phyloP scores from a whole-genome alignment of 768 basidiomycete species.

The Pulveroboletus sp. region DNA sequence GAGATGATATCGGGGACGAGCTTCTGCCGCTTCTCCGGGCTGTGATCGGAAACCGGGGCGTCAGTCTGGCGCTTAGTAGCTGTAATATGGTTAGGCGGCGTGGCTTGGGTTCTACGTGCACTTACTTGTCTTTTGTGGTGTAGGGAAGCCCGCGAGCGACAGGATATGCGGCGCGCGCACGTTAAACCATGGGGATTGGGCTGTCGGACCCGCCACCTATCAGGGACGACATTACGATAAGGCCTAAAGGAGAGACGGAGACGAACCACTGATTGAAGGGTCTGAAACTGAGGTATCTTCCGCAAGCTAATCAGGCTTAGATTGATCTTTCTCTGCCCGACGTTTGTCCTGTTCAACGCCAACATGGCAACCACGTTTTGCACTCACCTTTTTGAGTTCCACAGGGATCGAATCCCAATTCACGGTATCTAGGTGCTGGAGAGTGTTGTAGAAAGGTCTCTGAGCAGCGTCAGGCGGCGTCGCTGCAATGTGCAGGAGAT shows the following conservation, averaged over 20 bases:
- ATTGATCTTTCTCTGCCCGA: constrained; percentile 53
- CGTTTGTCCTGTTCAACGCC: neutral
- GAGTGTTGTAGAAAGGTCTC: constrained; percentile 53
- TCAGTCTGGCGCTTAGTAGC: constrained; percentile 46
- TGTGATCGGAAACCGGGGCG: constrained; percentile 27
- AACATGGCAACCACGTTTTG: neutral
- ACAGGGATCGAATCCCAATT: constrained; percentile 58
- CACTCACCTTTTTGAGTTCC: constrained; percentile 58
- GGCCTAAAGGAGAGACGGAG: neutral
- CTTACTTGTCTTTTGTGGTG: constrained; percentile 32
- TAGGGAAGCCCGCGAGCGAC: constrained; percentile 47
- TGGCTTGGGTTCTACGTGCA: neutral
- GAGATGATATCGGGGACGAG: constrained; percentile 15
- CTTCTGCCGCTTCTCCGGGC: constrained; percentile 46
- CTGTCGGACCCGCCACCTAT: constrained; percentile 34
- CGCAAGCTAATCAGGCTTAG: constrained; percentile 48
- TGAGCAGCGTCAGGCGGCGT: constrained; percentile 50
- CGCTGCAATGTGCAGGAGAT: constrained; percentile 62
- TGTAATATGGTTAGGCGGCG: constrained; percentile 14
- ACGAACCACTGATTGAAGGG: constrained; percentile 50
- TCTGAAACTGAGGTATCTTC: constrained; percentile 44
- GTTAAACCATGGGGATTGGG: constrained; percentile 54
- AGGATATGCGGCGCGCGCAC: constrained; percentile 45
- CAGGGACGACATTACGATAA: neutral
- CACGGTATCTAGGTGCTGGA: constrained; percentile 43